Evolutionary conservation across 2,329 filamentous ascomycete species (phyloP), one percentile per base, ranked within the genome.

Genomic region (Sporothrix pseudoabietina): DNA sequence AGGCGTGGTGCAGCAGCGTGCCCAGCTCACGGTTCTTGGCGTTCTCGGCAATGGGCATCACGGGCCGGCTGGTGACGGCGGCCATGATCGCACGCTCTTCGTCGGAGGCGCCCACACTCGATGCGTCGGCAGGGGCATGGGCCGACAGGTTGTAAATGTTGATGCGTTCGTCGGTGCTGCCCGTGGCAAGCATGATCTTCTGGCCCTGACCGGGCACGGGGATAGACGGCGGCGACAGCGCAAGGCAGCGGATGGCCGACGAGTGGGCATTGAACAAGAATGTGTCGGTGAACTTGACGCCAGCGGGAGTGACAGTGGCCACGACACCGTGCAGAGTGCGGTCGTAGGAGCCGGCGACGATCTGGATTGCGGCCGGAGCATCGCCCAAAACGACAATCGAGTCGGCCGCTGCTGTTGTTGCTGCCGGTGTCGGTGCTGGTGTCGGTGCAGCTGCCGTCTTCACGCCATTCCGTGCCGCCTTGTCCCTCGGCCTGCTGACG

Each of bases 201-300:
- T 93, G 91, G n/a, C 84, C 83, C 81, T 91, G 90, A 76, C 86
- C 88, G 14, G 84, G 86, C 73, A 84, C 79, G 1, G 86, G 84
- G 22, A 87, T 87, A 14, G 93, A 92, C 0, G 92, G 86, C 3
- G 92, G 91, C 9, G 95, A 98, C 75, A 98, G 83, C 32, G 94
- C 94, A 47, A 99, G 87, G 80, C 93, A 97, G 78, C 94, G 92
- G 80, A 99, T 93, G 4, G 96, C 91, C 14, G 94, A 97, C 73
- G 90, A 87, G 83, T 99, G 96, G 16, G 96, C 94, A 79, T 94
- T 93, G 87, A 99, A 98, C 73, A 99, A 88, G 82, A 99, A 99
- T 0, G 93, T 95, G 82, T 98, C 95, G 77, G 93, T 89, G 80
- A 98, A 98, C 70, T 80, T 78, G 6, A 55, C 55, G 3, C 35